A percentile compares a stretch with the other conserved stretches of the same genome.
Evolutionary conservation across 192 early-diverging fungal genomes (phyloP).

Genomic region (Chytriomyces confervae): DNA sequence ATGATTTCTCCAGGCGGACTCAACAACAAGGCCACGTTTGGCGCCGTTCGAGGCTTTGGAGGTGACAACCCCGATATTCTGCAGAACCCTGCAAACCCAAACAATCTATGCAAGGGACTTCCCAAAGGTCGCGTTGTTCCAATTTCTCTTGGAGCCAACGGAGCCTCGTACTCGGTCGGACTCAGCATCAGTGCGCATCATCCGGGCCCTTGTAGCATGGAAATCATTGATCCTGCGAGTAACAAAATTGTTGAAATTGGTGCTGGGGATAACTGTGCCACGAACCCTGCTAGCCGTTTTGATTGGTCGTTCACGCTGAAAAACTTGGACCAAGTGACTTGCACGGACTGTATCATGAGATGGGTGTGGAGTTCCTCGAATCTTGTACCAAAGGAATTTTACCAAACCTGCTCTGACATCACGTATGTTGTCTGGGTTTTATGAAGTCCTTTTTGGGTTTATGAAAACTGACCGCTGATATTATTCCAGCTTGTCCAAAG

Average conservation of each 20-base stretch:
- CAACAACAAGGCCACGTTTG: too few relatives aligned
- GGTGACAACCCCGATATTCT: too few relatives aligned
- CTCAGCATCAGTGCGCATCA: conserved; percentile 45
- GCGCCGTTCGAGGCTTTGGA: too few relatives aligned
- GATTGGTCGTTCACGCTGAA: conserved; percentile 46
- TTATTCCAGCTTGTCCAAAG: too few relatives aligned
- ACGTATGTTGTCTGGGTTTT: background rate
- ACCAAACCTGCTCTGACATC: conserved; percentile 40
- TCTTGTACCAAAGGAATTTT: conserved; percentile 12
- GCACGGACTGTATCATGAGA: conserved; percentile 46
- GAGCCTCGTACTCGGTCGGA: conserved; percentile 14
- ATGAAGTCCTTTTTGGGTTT: background rate
- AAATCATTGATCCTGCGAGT: conserved; percentile 36
- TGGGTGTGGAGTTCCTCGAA: conserved; percentile 43
- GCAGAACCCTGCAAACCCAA: too few relatives aligned
- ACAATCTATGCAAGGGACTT: background rate
- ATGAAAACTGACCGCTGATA: background rate
- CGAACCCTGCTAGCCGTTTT: conserved; percentile 27
- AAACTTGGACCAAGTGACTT: conserved; percentile 45
- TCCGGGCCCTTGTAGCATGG: conserved; percentile 42
- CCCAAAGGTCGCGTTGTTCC: background rate
- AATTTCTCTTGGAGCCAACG: background rate
- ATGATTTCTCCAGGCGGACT: too few relatives aligned
- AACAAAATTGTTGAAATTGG: conserved; percentile 13
- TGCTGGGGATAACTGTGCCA: conserved; percentile 36